Evolutionary conservation across 1,284 basidiomycete species (phyloP), one percentile per base, ranked within the genome.

Genomic region (Leccinum fuscescens): DNA sequence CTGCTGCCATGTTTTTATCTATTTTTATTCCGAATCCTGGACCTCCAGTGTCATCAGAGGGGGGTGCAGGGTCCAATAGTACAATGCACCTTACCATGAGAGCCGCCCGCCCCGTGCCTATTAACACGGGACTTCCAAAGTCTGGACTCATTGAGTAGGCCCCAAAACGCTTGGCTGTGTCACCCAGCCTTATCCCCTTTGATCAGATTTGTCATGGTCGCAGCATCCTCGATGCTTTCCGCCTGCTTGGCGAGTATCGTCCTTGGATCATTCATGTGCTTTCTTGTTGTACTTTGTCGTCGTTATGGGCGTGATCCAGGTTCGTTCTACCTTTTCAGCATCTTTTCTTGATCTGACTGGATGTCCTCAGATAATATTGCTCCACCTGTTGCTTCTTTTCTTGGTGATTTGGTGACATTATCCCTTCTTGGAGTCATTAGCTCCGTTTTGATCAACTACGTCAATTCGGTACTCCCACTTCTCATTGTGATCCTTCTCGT

Each of bases 231-330:
- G 0, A 96, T 97, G 92, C 83, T 92, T 9, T 86, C 95, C 0
- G 90, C 96, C 0, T 90, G 89, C 54, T 71, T 94, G 22, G 93
- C 91, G 14, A 89, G 89, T 59, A 77, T 92, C 2, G 71, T 95
- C 3, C 82, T 98, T 1, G 96, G 96, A 2, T 91, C 89, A 1
- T 97, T 98, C 76, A 97, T 98, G 94, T 94, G 91, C 69, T 79
- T 80, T 6, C 82, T 98, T 22, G 86, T 98, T 44, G 82, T 98
- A 20, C 63, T 92, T 2, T 94, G 94, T 71, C 79, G 93, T 53
- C 84, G 80, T 67, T 84, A 84, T 57, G 85, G 88, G 3, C 82
- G 90, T 46, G 91, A 99, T 74, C 96, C 96, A 58, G 95, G 93
- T 89, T 69, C 61, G 81, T 69, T 9, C 33, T 17, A 9, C 48